These are phyloP conservation scores for Pseudopithomyces chartarum DNA, from an alignment of 2,329 filamentous ascomycete genomes.

Conservation along the genomic window DNA sequence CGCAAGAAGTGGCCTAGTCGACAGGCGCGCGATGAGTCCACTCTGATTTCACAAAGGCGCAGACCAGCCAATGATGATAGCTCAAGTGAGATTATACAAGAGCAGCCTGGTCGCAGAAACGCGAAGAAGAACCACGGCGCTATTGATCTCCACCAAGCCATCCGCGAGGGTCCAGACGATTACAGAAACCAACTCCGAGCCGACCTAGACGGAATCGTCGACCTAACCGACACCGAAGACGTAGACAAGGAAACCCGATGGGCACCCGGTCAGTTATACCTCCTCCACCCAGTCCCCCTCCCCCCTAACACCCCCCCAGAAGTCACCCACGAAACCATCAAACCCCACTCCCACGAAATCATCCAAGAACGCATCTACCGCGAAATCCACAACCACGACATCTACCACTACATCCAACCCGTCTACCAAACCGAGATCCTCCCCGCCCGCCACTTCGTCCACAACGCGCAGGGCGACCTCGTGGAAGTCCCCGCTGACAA, in stretches of 20 bases:
- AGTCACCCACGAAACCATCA: constrained; percentile 57
- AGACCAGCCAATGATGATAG: background rate
- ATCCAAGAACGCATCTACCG: constrained; percentile 55
- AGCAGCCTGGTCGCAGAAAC: background rate
- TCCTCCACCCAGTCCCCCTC: background rate
- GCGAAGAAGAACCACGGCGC: background rate
- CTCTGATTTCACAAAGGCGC: background rate
- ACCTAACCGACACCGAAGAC: constrained; percentile 47
- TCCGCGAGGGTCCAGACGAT: constrained; percentile 9
- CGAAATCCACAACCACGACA: constrained; percentile 60
- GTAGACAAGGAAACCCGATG: constrained; percentile 42
- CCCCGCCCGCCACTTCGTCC: constrained; percentile 58
- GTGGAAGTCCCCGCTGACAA: constrained; percentile 53
- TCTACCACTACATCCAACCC: constrained; percentile 59
- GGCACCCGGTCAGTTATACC: constrained; percentile 44
- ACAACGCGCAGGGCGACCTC: constrained; percentile 40
- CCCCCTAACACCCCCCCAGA: constrained; percentile 39
- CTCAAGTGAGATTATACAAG: background rate
- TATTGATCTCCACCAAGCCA: constrained; percentile 4
- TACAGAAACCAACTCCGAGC: constrained; percentile 8
- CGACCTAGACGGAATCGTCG: constrained; percentile 36
- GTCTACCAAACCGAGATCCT: constrained; percentile 59
- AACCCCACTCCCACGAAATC: constrained; percentile 52
- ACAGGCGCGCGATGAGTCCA: constrained; percentile 9
- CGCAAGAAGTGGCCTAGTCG: constrained; percentile 11